Evolutionary conservation across 441 rosid genomes (phyloP).

Genomic region (Sinapis alba): DNA sequence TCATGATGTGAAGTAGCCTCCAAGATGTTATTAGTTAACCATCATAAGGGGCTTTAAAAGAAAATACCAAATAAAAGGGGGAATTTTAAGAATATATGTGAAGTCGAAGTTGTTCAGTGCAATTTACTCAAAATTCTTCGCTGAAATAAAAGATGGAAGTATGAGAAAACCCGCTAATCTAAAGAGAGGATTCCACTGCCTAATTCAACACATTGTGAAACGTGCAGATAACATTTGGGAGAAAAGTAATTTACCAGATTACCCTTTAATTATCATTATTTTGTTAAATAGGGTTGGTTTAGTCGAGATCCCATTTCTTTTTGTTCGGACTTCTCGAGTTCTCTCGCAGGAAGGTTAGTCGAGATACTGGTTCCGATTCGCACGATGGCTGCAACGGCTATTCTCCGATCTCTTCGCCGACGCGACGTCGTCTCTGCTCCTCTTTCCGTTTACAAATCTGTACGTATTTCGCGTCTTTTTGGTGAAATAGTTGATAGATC

Average conservation of each 20-base stretch:
- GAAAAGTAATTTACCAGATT: neutral
- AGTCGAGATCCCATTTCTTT: slow-evolving; percentile 27
- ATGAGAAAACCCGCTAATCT: neutral
- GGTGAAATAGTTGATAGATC: slow-evolving; percentile 5
- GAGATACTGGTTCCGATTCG: slow-evolving; percentile 1
- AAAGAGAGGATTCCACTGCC: neutral
- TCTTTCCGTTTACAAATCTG: slow-evolving; percentile 62
- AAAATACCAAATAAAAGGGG: neutral
- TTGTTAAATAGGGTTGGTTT: neutral
- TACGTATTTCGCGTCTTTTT: slow-evolving; percentile 32
- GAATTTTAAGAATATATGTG: neutral
- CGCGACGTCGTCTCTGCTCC: slow-evolving; percentile 68
- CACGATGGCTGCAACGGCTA: slow-evolving; percentile 69
- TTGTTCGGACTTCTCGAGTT: slow-evolving; percentile 6
- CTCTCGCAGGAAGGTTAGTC: neutral
- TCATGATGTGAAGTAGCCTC: neutral
- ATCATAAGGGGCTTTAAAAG: neutral
- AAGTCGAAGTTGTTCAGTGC: neutral
- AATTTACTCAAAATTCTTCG: neutral
- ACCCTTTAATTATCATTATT: neutral
- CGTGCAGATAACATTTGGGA: slow-evolving; percentile 16
- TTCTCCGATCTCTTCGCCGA: slow-evolving; percentile 71
- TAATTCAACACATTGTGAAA: neutral
- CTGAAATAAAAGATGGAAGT: neutral
- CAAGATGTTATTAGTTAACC: neutral